Evolutionary conservation across 345 rosid genomes (phyloP), one percentile per base, ranked within the genome.

Genomic region (Mercurialis annua): DNA sequence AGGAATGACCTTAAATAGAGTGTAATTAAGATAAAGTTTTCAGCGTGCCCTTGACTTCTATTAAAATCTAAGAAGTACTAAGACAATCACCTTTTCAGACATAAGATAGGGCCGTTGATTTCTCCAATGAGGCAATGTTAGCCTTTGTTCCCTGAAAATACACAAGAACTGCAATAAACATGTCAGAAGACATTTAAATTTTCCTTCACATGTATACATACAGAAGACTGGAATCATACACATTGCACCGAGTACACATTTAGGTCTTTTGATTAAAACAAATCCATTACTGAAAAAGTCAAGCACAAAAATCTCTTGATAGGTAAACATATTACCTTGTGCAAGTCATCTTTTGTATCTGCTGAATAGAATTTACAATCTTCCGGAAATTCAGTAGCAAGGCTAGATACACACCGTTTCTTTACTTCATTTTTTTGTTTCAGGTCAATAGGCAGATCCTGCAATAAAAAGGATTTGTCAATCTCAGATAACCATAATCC

Each of bases 331-430:
- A 48, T 17, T 60, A 93, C 98, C 97, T 93, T 90, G 70, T 86
- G 96, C 86, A 93, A 76, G 59, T 93, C 98, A 59, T 90, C 96
- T 81, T 77, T 87, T 17, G 94, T 89, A 82, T 93, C 97, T 52
- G 91, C 97, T 23, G 90, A 81, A 80, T 73, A 87, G 78, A 89
- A 90, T 78, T 83, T 89, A 63, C 97, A 88, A 68, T 93, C 97
- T 77, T 86, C 89, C 17, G 96, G 96, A 74, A 93, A 89, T 72
- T 88, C 92, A 65, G 90, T 50, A 57, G 87, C 78, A 76, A 93
- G 89, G 67, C 77, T 68, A 67, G 89, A 83, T 65, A 74, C 73
- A 72, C 89, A 89, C 50, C 80, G 74, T 86, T 90, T 89, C 81
- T 90, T 89, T 24, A 70, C 68, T 38, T 87, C 87, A 72, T 85